Conservation (phyloP, 2,329 filamentous ascomycete genomes). For the Monosporascus cannonballus region DNA sequence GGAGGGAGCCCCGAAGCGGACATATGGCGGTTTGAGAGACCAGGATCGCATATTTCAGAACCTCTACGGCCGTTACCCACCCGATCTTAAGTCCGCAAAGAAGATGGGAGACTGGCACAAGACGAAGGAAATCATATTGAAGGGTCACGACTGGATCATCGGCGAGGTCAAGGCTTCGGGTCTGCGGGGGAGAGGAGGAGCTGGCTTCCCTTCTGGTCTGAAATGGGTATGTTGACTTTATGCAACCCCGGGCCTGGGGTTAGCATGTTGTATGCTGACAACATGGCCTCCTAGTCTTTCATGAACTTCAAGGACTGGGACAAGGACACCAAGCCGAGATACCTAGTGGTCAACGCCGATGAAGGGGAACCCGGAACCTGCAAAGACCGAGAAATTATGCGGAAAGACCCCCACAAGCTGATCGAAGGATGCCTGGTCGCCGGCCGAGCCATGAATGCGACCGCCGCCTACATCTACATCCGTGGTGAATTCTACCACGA, state of each 20-base stretch:
- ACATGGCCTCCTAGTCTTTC: constrained; percentile 63
- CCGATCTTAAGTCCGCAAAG: constrained; percentile 88
- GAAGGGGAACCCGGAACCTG: constrained; percentile 98
- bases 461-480: constrained; percentile 98
- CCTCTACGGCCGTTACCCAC: constrained; percentile 86
- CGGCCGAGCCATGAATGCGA: constrained; percentile 97
- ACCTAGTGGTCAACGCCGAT: constrained; percentile 96
- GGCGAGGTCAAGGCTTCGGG: constrained; percentile 95
- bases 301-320: constrained; percentile 99
- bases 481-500: constrained; percentile 97
- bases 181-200: constrained; percentile 90
- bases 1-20: constrained; percentile 63
- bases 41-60: constrained; percentile 99
- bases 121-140: constrained; percentile 96
- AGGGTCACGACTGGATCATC: constrained; percentile 99
- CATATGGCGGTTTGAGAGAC: constrained; percentile 84
- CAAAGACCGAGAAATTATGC: constrained; percentile 99
- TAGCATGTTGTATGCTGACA: constrained; percentile 3
- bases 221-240: constrained; percentile 71
- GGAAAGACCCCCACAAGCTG: constrained; percentile 99
- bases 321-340: constrained; percentile 91
- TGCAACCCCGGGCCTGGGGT: too few relatives aligned
- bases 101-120: constrained; percentile 99
- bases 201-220: constrained; percentile 94
- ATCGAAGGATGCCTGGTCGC: constrained; percentile 95